These are phyloP conservation scores for Fraxinus sp. DNA, from an alignment of 305 asterid species.

Conservation along the genomic window DNA sequence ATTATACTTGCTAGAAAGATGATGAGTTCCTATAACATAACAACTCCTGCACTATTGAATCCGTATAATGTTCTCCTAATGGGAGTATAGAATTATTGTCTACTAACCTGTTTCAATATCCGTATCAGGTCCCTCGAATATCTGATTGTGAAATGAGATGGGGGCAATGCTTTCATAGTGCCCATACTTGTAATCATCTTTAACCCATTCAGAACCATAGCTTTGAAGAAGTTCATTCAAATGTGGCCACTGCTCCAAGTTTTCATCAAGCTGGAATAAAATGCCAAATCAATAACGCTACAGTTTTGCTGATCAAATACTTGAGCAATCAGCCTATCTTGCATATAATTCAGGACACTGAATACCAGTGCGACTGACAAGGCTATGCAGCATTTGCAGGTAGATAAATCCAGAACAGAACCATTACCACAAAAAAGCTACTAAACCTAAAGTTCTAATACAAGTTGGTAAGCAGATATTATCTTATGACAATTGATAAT, in stretches of 20 bases:
- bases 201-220: slow-evolving; percentile 89
- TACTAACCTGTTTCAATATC: slow-evolving; percentile 86
- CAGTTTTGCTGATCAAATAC: slow-evolving; percentile 5
- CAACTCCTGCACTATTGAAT: background rate
- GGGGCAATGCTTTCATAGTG: slow-evolving; percentile 83
- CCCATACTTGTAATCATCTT: slow-evolving; percentile 89
- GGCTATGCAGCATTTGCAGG: slow-evolving; percentile 20
- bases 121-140: slow-evolving; percentile 94
- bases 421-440: slow-evolving; percentile 18
- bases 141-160: slow-evolving; percentile 67
- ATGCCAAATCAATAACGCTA: slow-evolving; percentile 15
- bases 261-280: slow-evolving; percentile 67
- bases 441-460: background rate
- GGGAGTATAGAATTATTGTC: slow-evolving; percentile 7
- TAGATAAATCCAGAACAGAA: slow-evolving; percentile 10
- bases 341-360: slow-evolving; percentile 11
- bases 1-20: slow-evolving; percentile 22
- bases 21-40: slow-evolving; percentile 16
- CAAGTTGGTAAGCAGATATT: slow-evolving; percentile 18
- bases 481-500: background rate
- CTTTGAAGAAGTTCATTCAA: slow-evolving; percentile 93
- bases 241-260: slow-evolving; percentile 99
- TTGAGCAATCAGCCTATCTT: slow-evolving; percentile 11
- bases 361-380: slow-evolving; percentile 10
- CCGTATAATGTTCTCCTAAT: slow-evolving; percentile 12